A percentile compares a stretch with the other conserved stretches of the same genome.
These are phyloP conservation scores for Hirsutella thompsonii DNA, from an alignment of 2,329 filamentous ascomycete genomes.

Conservation along the genomic window DNA sequence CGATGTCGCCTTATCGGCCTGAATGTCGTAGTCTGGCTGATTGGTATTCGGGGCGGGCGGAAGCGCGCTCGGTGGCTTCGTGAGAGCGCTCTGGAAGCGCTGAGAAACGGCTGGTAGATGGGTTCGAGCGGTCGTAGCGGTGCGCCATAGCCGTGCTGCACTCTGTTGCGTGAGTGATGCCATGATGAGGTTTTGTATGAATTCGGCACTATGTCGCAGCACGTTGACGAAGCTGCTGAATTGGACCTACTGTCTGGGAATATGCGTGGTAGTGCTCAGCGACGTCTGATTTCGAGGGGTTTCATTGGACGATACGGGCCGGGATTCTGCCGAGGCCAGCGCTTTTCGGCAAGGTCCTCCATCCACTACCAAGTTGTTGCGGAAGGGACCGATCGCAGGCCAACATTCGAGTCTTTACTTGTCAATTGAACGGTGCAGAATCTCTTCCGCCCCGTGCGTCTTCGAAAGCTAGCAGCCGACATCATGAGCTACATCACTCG, in stretches of 20 bases:
- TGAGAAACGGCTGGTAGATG: constrained; percentile 30
- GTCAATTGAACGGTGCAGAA: not conserved
- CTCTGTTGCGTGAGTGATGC: constrained; percentile 49
- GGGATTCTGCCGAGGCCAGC: constrained; percentile 32
- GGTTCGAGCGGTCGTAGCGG: constrained; percentile 24
- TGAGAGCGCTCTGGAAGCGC: constrained; percentile 41
- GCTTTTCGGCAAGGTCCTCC: constrained; percentile 29
- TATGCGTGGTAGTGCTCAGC: not conserved
- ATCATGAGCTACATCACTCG: constrained; percentile 89
- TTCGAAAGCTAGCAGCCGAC: constrained; percentile 20
- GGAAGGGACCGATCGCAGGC: not conserved
- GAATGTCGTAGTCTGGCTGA: constrained; percentile 69
- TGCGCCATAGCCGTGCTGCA: constrained; percentile 38
- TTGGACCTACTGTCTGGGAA: not conserved
- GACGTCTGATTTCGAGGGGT: constrained; percentile 1
- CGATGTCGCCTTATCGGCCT: constrained; percentile 84
- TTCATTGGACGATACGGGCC: constrained; percentile 31
- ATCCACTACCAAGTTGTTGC: not conserved
- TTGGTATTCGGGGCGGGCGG: constrained; percentile 35
- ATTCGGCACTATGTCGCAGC: no score
- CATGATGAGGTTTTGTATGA: constrained; percentile 36
- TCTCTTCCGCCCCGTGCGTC: constrained; percentile 11
- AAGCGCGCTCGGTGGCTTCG: constrained; percentile 25
- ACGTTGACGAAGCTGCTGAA: constrained; percentile 12
- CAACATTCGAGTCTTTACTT: not conserved